Evolutionary conservation across 108 stramenopile genomes (phyloP).

Genomic region (Fragilariopsis cylindrus): DNA sequence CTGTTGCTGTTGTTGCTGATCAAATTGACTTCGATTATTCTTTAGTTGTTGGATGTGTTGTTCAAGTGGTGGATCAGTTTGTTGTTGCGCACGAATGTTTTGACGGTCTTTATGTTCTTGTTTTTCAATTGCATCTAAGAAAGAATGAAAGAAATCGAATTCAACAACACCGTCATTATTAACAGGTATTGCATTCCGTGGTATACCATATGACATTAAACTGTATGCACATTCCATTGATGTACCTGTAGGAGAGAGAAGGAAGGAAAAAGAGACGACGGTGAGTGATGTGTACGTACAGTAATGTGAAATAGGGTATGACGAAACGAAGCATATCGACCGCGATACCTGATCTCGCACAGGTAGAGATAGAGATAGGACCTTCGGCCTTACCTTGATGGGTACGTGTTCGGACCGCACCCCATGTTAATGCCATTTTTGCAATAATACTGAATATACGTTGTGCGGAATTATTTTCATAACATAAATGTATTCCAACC

Average conservation of each 20-base stretch:
- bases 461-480: not conserved
- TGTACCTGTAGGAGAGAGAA: not conserved
- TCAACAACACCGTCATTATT: conserved; percentile 11
- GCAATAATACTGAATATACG: not conserved
- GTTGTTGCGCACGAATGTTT: not conserved
- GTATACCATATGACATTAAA: conserved; percentile 30
- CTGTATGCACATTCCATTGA: conserved; percentile 27
- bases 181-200: conserved; percentile 14
- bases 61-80: not conserved
- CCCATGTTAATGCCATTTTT: not conserved
- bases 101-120: conserved; percentile 10
- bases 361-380: no score
- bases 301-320: no score
- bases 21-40: no score
- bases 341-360: no score
- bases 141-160: not conserved
- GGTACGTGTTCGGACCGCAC: not conserved
- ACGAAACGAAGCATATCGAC: no score
- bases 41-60: not conserved
- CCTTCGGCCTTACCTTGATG: not conserved
- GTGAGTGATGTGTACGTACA: not conserved
- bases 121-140: not conserved
- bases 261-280: not conserved
- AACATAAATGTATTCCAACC: not conserved
- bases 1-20: not conserved